Base-by-base conservation (phyloP, 2,329 filamentous ascomycete species). In the Myriosclerotinia curreyana region DNA sequence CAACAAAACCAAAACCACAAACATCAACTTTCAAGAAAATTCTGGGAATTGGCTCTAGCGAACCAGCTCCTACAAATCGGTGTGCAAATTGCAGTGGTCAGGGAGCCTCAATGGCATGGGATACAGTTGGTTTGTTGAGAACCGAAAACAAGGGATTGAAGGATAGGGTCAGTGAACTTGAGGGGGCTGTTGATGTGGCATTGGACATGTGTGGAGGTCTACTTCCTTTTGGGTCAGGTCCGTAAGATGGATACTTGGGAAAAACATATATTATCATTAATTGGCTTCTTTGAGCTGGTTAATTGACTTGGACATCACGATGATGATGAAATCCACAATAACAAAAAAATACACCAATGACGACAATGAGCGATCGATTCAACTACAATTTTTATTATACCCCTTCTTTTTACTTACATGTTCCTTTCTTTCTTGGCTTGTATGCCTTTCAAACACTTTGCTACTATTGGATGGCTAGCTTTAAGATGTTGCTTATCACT, bases 131-230 rank as follows among this genome's bases (percentile, higher is more conserved):
- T 60, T 67, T 87, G 54, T 75, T 88, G 65, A 78, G 83, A 48
- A 82, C 84, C 54, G 86, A 89, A 77, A 89, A 89, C 69, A 81
- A 78, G 70, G 80, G 80, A 11, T 74, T 89, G 58, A 88, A 88
- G 77, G 78, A 80, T 48, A 77, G 84, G 25, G 83, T 89, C 4
- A 79, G 80, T 22, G 78, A 84, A 68, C 74, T 89, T 3, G 86
- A 89, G 75, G 78, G 76, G 3, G 84, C 80, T 5, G 81, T 89
- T 6, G 86, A 88, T 44, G 81, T 81, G 8, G 86, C 84, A 2
- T 74, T 89, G 62, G 85, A 64, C 51, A 55, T 67, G 20, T 67
- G 66, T 60, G 61, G 52, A 38, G 61, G 61, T 40, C 28, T 63
- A 12, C 56, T 62, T 55, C 55, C 42, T 38, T 8, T 17, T 34